phyloP scores from a whole-genome alignment of 2,329 filamentous ascomycete species.

The Rhynchosporium secalis region DNA sequence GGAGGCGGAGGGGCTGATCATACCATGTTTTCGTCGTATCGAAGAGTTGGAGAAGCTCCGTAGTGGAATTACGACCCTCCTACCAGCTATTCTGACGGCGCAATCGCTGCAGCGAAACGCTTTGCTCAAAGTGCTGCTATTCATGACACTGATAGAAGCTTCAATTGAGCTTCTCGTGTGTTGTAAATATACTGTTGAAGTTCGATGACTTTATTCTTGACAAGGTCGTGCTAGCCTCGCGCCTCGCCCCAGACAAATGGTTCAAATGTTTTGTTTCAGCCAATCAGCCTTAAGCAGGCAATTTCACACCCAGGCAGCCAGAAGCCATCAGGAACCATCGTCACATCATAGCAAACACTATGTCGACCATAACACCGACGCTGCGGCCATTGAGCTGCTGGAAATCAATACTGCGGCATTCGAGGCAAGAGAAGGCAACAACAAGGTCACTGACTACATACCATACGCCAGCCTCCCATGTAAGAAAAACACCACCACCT shows the following conservation, averaged over 20 bases:
- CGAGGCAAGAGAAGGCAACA: conserved; percentile 50
- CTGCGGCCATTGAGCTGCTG: conserved; percentile 70
- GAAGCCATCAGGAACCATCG: conserved; percentile 24
- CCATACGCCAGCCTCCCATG: conserved; percentile 43
- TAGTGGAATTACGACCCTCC: conserved; percentile 18
- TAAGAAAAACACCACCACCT: conserved; percentile 22
- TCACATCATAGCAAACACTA: conserved; percentile 20
- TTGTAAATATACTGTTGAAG: not conserved
- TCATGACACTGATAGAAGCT: conserved; percentile 25
- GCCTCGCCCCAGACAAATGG: conserved; percentile 5
- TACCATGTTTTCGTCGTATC: conserved; percentile 34
- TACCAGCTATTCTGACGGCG: conserved; percentile 20
- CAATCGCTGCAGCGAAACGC: conserved; percentile 28
- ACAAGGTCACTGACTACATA: conserved; percentile 52
- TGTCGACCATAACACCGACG: conserved; percentile 40
- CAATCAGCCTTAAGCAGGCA: conserved; percentile 30
- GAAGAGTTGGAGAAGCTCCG: conserved; percentile 37
- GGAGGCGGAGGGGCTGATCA: not conserved
- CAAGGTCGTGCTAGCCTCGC: conserved; percentile 11
- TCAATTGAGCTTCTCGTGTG: conserved; percentile 8
- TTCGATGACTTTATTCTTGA: not conserved
- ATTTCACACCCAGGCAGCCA: conserved; percentile 24
- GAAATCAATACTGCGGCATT: conserved; percentile 62
- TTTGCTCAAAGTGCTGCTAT: conserved; percentile 21
- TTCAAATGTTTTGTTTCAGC: not conserved